Evolutionary conservation across 805 yeast genomes (phyloP), one percentile per base, ranked within the genome.

Genomic region (Metschnikowia drakensbergensis): DNA sequence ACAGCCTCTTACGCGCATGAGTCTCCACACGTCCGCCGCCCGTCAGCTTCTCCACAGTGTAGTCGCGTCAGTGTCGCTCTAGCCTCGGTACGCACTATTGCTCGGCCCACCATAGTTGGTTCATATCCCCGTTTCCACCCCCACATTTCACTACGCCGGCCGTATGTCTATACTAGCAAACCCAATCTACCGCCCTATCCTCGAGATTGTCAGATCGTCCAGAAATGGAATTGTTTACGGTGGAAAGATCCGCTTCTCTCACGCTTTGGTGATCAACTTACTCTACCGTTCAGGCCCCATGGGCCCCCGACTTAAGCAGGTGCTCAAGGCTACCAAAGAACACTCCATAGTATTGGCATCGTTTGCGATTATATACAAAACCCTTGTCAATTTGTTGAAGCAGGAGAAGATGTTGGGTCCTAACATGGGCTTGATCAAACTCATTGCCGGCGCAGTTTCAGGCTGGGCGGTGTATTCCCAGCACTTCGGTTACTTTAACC

Each of bases 181-280:
- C 50, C 64, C 66, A 4, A 42, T 57, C 34, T 60, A 55, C 50
- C 58, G 65, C 44, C 59, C 58, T 68, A 48, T 74, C 23, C 58
- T 72, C 40, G 76, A 70, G 47, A 51, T 64, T 37, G 29, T 68
- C 31, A 62, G 69, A 51, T 65, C 75, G 10, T 67, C 75, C 1
- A 58, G 76, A 42, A 72, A 72, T 53, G 83, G 83, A 17, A 66
- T 77, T 5, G 81, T 80, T 5, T 82, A 82, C 52, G 88, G 88
- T 2, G 83, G 83, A 3, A 75, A 79, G 55, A 65, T 82, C 35
- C 67, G 88, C 43, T 81, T 83, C 58, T 76, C 82, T 42, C 88
- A 82, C 63, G 83, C 86, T 0, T 60, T 82, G 42, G 88, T 82
- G 40, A 82, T 82, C 64, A 77, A 79, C 42, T 62, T 81, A 31